These are phyloP conservation scores for Coprinellus micaceus DNA, from an alignment of 768 basidiomycete genomes.

Conservation along the genomic window DNA sequence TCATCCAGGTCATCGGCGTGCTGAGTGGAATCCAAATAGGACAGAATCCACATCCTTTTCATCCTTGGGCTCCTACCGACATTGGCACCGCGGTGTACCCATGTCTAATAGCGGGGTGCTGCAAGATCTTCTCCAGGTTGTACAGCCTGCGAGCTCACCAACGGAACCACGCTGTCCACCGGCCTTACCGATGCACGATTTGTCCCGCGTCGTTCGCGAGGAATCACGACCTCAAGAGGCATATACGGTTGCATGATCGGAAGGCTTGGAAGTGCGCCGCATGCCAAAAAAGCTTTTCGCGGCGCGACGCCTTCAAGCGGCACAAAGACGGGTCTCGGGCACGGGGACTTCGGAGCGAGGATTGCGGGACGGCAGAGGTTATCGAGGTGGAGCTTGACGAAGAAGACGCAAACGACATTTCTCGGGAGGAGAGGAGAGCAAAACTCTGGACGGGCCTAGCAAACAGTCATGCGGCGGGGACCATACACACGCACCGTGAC, in stretches of 20 bases:
- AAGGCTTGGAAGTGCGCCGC: conserved; percentile 73
- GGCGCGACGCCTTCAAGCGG: conserved; percentile 76
- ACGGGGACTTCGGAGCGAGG: conserved; percentile 47
- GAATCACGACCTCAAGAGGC: conserved; percentile 80
- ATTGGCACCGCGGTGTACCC: conserved; percentile 79
- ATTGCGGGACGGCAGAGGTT: conserved; percentile 56
- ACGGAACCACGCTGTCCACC: conserved; percentile 58
- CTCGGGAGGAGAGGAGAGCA: conserved; percentile 57
- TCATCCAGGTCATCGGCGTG: conserved; percentile 80
- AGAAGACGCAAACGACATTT: conserved; percentile 39
- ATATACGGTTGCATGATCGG: conserved; percentile 65
- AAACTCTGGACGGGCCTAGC: conserved; percentile 64
- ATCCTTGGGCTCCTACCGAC: conserved; percentile 42
- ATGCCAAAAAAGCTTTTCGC: conserved; percentile 70
- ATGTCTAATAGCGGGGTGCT: conserved; percentile 62
- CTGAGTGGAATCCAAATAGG: conserved; percentile 74
- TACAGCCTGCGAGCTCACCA: conserved; percentile 71
- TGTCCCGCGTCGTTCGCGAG: conserved; percentile 78
- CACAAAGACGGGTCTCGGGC: conserved; percentile 62
- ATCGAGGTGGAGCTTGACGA: conserved; percentile 54
- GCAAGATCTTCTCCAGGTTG: conserved; percentile 65
- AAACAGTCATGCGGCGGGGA: conserved; percentile 34
- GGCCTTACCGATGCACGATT: conserved; percentile 58
- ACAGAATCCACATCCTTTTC: conserved; percentile 29
- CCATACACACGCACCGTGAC: conserved; percentile 22